Evolutionary conservation across 2,329 filamentous ascomycete species (phyloP).

Genomic region (Ophioceras dolichostomum): DNA sequence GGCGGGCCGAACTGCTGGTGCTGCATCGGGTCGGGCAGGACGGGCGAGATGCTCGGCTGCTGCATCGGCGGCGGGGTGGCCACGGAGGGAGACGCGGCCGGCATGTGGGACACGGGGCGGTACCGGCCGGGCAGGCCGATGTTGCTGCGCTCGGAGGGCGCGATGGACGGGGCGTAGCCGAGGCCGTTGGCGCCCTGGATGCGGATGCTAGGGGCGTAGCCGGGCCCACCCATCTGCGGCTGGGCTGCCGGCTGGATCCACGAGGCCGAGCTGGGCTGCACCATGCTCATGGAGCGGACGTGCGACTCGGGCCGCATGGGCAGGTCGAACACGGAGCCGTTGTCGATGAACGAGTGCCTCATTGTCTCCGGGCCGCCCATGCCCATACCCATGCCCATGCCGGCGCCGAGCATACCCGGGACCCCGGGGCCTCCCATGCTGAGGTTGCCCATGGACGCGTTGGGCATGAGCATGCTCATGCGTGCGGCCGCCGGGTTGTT

Average conservation of each 20-base stretch:
- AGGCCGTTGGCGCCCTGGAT: conserved; percentile 25
- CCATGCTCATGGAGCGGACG: conserved; percentile 71
- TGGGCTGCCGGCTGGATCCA: conserved; percentile 34
- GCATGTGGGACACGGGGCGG: conserved; percentile 66
- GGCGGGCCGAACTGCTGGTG: background rate
- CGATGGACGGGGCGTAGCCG: conserved; percentile 84
- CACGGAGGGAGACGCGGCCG: conserved; percentile 17
- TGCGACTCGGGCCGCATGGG: conserved; percentile 27
- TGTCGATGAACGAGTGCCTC: conserved; percentile 32
- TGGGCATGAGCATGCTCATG: conserved; percentile 12
- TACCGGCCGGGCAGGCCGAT: conserved; percentile 83
- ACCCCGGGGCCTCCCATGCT: conserved; percentile 29
- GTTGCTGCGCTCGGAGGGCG: conserved; percentile 91
- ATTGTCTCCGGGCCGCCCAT: conserved; percentile 14
- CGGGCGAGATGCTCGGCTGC: background rate
- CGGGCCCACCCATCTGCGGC: conserved; percentile 21
- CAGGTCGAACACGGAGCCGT: conserved; percentile 30
- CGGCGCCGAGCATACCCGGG: conserved; percentile 17
- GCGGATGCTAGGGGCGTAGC: conserved; percentile 38
- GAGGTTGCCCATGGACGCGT: conserved; percentile 23
- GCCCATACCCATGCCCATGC: conserved; percentile 14
- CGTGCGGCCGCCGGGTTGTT: conserved; percentile 15
- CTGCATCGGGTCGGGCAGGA: background rate
- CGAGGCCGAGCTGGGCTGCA: conserved; percentile 53
- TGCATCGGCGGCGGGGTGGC: conserved; percentile 6